Evolutionary conservation across 2,329 filamentous ascomycete species (phyloP), one percentile per base, ranked within the genome.

Genomic region (Parastagonospora nodorum): DNA sequence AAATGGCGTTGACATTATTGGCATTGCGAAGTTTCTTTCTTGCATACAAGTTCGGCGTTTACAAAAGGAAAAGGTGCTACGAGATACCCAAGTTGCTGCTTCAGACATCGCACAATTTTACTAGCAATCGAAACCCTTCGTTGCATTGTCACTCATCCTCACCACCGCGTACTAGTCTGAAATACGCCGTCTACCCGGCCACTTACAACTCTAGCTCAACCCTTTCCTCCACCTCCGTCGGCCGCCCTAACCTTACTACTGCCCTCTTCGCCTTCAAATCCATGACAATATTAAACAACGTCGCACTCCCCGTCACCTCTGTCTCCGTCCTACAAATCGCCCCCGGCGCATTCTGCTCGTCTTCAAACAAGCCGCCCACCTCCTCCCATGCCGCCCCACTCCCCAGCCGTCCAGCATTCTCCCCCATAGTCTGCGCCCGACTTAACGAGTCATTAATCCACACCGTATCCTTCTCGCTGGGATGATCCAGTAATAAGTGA

Each of bases 391-490:
- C 58, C 2, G 71, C 64, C 28, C 64, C 57, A 4, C 27, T 36
- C 2, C 55, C 53, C 38, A 74, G 15, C 5, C 48, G 51, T 8
- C 46, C 59, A 19, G 54, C 53, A 12, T 69, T 69, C 43, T 69
- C 64, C 42, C 67, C 61, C 60, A 79, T 78, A 2, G 74, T 70
- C 14, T 56, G 47, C 5, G 76, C 57, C 8, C 77, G 61, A 12
- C 62, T 61, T 1, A 61, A 52, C 15, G 75, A 77, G 54, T 79
- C 77, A n/a, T 67, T 63, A 41, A 78, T 54, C 73, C 75, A 78
- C 11, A 74, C 63, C 4, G 71, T 74, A 55, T 79, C 78, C 2
- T 57, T 52, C 12, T 76, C 72, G 0, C 71, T 60, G 0, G 58
- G 55, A 42, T 79, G 77, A n/a, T 70, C 60, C 0, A 61, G 45